Conservation (phyloP, 371 early-diverging fungal genomes). For the Saksenaea oblongispora region DNA sequence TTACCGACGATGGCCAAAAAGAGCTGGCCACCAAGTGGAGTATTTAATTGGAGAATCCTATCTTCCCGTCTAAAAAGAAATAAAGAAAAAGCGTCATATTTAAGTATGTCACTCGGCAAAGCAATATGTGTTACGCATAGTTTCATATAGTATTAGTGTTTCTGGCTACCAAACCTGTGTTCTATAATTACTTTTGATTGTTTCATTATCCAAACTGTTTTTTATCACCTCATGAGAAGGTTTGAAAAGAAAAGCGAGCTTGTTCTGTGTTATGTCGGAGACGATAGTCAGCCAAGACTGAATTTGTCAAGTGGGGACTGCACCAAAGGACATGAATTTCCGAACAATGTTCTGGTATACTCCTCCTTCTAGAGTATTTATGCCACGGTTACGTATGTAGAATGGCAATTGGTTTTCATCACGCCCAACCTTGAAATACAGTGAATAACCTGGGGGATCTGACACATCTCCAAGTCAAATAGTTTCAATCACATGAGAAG, state of each 20-base stretch:
- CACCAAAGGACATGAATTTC: neutral
- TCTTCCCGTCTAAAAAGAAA: too few relatives aligned
- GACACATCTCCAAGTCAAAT: neutral
- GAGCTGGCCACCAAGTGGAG: slow-evolving; percentile 8
- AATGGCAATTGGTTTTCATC: neutral
- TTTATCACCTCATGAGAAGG: too few relatives aligned
- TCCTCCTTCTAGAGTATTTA: neutral
- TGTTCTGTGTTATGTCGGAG: neutral
- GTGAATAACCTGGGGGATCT: neutral
- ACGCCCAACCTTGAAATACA: neutral
- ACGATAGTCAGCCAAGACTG: neutral
- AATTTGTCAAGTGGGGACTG: neutral
- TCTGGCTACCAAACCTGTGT: too few relatives aligned
- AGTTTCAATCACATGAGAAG: neutral
- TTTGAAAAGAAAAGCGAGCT: too few relatives aligned
- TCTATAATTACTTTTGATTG: too few relatives aligned
- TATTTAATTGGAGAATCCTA: too few relatives aligned
- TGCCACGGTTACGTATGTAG: neutral
- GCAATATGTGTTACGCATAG: too few relatives aligned
- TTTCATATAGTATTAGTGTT: too few relatives aligned
- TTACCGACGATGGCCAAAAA: slow-evolving; percentile 14
- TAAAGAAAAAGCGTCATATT: too few relatives aligned
- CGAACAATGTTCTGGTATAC: neutral
- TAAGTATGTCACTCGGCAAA: too few relatives aligned
- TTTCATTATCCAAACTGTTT: too few relatives aligned